Evolutionary conservation across 495 filamentous ascomycete genomes (phyloP), one percentile per base, ranked within the genome.

Genomic region (Terfezia claveryi): DNA sequence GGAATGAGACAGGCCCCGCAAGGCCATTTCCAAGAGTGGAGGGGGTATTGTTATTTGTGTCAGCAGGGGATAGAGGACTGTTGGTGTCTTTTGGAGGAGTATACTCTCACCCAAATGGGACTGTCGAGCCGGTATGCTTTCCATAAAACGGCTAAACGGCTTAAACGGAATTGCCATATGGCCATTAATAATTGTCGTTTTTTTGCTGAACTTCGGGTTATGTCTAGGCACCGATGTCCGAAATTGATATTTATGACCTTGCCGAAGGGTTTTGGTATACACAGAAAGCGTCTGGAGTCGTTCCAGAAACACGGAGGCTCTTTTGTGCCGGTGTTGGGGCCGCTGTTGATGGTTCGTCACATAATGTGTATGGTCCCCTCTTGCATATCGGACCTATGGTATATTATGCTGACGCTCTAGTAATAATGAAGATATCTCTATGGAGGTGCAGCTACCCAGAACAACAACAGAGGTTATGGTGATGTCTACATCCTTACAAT

Each of bases 401-500:
- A 36, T n/a, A 16, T 32, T 14, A 36, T 27, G n/a, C 60, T 62
- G 55, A 63, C 38, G 36, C 6, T 11, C 14, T 1, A 32, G 27
- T 4, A 32, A 32, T 32, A 32, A 32, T 7, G 36, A 54, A 76
- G 73, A 14, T 76, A 77, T 54, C 66, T 76, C 10, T 75, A 73
- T 60, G 75, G 74, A 50, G 75, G 75, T 10, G 66, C 66, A 32
- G 68, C 69, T 36, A 66, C 71, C 44, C 61, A 66, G 5, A 60
- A 60, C 5, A 66, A 72, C 52, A 61, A 60, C 8, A 60, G 66
- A 20, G 74, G 71, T 10, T 76, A 68, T 57, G 75, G 77, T 57
- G 76, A 80, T 63, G 68, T 76, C 14, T 79, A 75, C 56, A 73
- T 78, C 49, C 68, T 80, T 16, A 68, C 70, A 51, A 62, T 80